Evolutionary conservation across 2,329 filamentous ascomycete genomes (phyloP).

Genomic region (Arthrocladium fulminans): DNA sequence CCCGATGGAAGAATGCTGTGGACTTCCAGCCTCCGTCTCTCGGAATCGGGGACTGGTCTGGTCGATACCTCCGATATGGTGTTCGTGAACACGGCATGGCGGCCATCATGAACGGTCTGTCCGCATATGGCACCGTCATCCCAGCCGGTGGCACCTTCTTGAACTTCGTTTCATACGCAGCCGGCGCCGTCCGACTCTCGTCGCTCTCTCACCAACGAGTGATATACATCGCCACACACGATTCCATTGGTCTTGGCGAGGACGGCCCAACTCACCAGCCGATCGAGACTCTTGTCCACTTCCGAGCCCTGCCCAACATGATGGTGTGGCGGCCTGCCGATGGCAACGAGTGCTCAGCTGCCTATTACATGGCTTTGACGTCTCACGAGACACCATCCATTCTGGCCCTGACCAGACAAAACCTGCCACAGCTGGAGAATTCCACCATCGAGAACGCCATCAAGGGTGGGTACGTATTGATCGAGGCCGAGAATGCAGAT

Average conservation of each 20-base stretch:
- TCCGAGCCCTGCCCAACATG: conserved; percentile 96
- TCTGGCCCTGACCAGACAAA: conserved; percentile 91
- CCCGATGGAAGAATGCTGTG: conserved; percentile 89
- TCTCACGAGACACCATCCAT: conserved; percentile 86
- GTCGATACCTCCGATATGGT: conserved; percentile 64
- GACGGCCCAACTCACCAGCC: conserved; percentile 98
- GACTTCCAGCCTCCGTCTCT: conserved; percentile 91
- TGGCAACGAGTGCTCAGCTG: conserved; percentile 94
- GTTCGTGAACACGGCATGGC: conserved; percentile 46
- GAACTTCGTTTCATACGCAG: conserved; percentile 98
- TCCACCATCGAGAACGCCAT: conserved; percentile 79
- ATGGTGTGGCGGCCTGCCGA: conserved; percentile 99
- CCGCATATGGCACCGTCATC: conserved; percentile 89
- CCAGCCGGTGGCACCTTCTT: conserved; percentile 95
- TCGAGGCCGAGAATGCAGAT: conserved; percentile 73
- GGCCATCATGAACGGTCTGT: conserved; percentile 60
- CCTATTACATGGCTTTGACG: conserved; percentile 91
- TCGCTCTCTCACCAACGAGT: conserved; percentile 81
- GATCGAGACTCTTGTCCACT: conserved; percentile 95
- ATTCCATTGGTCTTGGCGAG: conserved; percentile 98
- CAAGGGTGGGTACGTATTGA: conserved; percentile 91
- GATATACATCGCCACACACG: conserved; percentile 96
- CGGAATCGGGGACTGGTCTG: conserved; percentile 78
- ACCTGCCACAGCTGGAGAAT: conserved; percentile 93
- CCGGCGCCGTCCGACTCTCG: conserved; percentile 88